Conservation (phyloP, 164 flowering plant species). For the Malania oleifera region DNA sequence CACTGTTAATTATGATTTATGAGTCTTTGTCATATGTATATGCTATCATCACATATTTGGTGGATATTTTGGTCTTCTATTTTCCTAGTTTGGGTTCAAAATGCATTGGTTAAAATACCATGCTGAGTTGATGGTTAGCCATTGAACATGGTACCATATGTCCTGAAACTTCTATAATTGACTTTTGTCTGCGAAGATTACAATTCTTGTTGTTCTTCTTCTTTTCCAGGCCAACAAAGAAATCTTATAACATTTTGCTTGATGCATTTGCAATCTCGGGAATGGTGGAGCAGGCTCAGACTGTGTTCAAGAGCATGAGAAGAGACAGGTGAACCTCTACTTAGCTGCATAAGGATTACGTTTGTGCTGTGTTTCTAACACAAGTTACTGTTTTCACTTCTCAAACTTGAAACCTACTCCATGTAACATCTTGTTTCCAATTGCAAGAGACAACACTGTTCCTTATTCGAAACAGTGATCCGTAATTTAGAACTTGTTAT, state of each 20-base stretch:
- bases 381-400: not conserved
- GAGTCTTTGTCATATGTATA: too few relatives aligned
- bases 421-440: too few relatives aligned
- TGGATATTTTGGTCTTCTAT: not conserved
- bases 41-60: not conserved
- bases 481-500: too few relatives aligned
- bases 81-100: not conserved
- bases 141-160: not conserved
- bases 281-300: constrained; percentile 88
- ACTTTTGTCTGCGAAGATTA: not conserved
- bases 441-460: too few relatives aligned
- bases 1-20: too few relatives aligned
- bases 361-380: not conserved
- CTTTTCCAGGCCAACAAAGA: constrained; percentile 73
- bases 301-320: constrained; percentile 91
- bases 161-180: not conserved
- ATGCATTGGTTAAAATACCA: not conserved
- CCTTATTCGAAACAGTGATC: too few relatives aligned
- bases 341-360: too few relatives aligned
- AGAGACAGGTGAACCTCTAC: constrained; percentile 97
- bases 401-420: not conserved
- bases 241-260: constrained; percentile 89
- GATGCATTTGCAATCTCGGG: constrained; percentile 98
- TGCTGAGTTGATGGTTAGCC: not conserved
- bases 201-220: not conserved